phyloP scores from a whole-genome alignment of 345 rosid genomes.

The Chamaenerion angustifolium region DNA sequence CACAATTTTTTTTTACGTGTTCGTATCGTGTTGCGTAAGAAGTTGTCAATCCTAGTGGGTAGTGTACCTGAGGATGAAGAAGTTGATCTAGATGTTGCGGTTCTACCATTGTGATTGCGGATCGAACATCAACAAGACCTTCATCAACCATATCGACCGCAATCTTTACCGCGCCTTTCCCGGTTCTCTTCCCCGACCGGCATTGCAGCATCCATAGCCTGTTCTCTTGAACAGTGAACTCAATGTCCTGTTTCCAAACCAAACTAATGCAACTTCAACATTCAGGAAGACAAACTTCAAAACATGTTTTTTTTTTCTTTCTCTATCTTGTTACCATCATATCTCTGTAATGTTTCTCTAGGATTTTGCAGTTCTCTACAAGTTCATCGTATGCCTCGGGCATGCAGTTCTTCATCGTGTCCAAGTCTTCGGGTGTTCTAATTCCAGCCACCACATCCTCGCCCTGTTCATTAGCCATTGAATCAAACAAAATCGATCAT shows the following conservation, averaged over 20 bases:
- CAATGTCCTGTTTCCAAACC: constrained; percentile 46
- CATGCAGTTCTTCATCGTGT: constrained; percentile 61
- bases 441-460: constrained; percentile 97
- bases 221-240: constrained; percentile 91
- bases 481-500: neutral
- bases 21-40: too few relatives aligned
- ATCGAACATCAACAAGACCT: constrained; percentile 55
- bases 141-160: constrained; percentile 85
- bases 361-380: constrained; percentile 68
- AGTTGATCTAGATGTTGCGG: constrained; percentile 93
- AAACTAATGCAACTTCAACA: too few relatives aligned
- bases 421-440: constrained; percentile 80
- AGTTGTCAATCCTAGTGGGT: too few relatives aligned
- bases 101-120: constrained; percentile 78
- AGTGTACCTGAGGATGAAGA: constrained; percentile 97
- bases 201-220: constrained; percentile 98
- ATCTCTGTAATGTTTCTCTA: constrained; percentile 86
- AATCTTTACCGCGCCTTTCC: constrained; percentile 82
- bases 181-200: constrained; percentile 82
- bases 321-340: constrained; percentile 50
- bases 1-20: too few relatives aligned
- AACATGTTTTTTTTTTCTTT: too few relatives aligned
- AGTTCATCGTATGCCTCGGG: constrained; percentile 79
- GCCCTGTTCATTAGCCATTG: constrained; percentile 37
- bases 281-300: too few relatives aligned